A percentile compares a stretch with the other conserved stretches of the same genome.
Evolutionary conservation across 441 rosid genomes (phyloP).

Genomic region (Gossypium lobatum): DNA sequence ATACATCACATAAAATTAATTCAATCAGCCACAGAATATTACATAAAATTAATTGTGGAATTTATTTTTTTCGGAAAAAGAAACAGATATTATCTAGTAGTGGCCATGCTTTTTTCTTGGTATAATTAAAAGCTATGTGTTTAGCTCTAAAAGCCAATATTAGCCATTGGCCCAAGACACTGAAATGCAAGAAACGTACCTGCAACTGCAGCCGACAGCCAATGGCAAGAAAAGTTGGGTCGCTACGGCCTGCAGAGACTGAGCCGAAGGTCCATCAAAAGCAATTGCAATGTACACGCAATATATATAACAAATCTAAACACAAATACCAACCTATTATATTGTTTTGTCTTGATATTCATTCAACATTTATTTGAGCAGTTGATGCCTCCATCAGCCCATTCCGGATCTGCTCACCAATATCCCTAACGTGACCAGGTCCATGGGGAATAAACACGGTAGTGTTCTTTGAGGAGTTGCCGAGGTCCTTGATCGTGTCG

Average conservation of each 20-base stretch:
- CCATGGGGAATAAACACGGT: constrained; percentile 94
- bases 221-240: background rate
- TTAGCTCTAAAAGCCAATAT: background rate
- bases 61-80: background rate
- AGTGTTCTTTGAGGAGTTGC: constrained; percentile 84
- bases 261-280: background rate
- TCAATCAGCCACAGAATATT: no score
- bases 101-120: background rate
- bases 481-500: constrained; percentile 87
- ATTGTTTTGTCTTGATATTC: background rate
- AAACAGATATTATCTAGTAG: background rate
- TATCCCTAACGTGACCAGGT: constrained; percentile 91
- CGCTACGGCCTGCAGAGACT: background rate
- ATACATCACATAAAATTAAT: no score
- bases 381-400: constrained; percentile 83
- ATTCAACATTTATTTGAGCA: constrained; percentile 32
- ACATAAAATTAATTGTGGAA: background rate
- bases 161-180: background rate
- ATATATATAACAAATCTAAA: background rate
- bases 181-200: background rate
- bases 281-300: background rate
- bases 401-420: constrained; percentile 74
- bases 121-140: background rate
- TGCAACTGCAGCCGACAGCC: background rate
- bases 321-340: background rate